Base-by-base conservation (phyloP, 306 rosid species). In the Cicer arietinum region DNA sequence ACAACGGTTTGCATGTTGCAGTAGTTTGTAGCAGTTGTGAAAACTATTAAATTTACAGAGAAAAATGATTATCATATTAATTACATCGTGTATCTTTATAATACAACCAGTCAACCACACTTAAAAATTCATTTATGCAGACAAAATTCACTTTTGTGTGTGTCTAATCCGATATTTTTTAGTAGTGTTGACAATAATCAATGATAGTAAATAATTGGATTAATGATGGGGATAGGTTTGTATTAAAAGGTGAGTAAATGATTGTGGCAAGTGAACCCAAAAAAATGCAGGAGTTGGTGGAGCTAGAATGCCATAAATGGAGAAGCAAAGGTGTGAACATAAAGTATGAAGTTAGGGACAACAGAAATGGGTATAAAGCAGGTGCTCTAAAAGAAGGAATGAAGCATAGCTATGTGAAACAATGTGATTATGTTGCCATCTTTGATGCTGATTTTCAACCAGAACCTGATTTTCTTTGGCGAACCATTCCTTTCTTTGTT, bases 371-470 rank as follows among this genome's bases (percentile, higher is more conserved):
- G 1, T 93, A 93, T 79, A 93, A 93, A 82, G 89, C 98, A 12
- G 98, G 97, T 12, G 98, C 98, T 3, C 81, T 93, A 1, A 93
- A 86, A 41, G 96, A 93, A 42, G 98, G 98, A 35, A 82, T 93
- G 91, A 93, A 89, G 10, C 92, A 75, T 1, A 84, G 83, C 77
- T 91, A 93, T 67, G 97, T 82, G 12, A 85, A 83, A 8, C 69
- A 78, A 10, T 93, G 98, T 63, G 98, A 93, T 58, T 89, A 79
- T 53, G 96, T 93, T 0, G 92, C 88, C 25, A 89, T 93, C 25
- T 91, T 93, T 71, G 98, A 93, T 45, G 98, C 98, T 0, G 98
- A 93, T 82, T 93, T 93, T 61, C 98, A 91, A 63, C 98, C 98
- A 0, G 89, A 93, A 47, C 79, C 97, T 2, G 91, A 91, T 77